Evolutionary conservation across 768 basidiomycete species (phyloP).

Genomic region (Mycena haematopus): DNA sequence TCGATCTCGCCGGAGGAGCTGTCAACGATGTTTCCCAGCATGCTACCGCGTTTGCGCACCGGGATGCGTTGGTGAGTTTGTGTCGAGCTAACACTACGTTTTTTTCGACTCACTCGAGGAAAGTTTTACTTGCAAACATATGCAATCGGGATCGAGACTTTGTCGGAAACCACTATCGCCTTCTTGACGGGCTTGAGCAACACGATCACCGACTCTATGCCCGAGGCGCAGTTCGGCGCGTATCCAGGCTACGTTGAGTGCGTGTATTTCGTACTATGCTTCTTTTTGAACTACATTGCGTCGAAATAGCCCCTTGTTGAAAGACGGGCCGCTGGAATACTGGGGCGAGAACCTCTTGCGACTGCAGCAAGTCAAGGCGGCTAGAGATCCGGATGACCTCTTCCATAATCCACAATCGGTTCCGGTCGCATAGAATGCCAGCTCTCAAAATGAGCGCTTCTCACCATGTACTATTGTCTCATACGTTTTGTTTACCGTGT

Average conservation of each 20-base stretch:
- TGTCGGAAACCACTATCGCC: slow-evolving; percentile 14
- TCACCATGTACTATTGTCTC: too few species aligned
- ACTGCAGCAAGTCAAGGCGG: slow-evolving; percentile 19
- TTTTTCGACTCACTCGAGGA: background rate
- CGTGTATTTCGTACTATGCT: background rate
- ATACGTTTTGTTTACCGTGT: too few species aligned
- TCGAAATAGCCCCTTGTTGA: slow-evolving; percentile 13
- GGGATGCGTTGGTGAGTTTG: slow-evolving; percentile 8
- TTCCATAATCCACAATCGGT: slow-evolving; percentile 28
- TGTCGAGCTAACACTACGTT: too few species aligned
- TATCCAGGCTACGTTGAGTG: slow-evolving; percentile 31
- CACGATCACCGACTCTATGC: slow-evolving; percentile 16
- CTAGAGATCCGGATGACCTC: slow-evolving; percentile 19
- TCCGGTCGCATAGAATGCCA: background rate
- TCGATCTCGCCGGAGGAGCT: slow-evolving; percentile 27
- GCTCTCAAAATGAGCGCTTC: too few species aligned
- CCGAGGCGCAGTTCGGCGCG: slow-evolving; percentile 19
- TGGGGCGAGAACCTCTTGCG: slow-evolving; percentile 22
- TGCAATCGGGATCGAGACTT: slow-evolving; percentile 8
- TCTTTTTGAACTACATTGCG: background rate
- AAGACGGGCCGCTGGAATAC: slow-evolving; percentile 19
- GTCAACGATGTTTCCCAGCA: slow-evolving; percentile 24
- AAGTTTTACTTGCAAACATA: slow-evolving; percentile 28
- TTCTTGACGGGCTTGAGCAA: slow-evolving; percentile 18
- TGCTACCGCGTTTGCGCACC: slow-evolving; percentile 26